Evolutionary conservation across 768 basidiomycete species (phyloP).

Genomic region (Filobasidium wieringae): DNA sequence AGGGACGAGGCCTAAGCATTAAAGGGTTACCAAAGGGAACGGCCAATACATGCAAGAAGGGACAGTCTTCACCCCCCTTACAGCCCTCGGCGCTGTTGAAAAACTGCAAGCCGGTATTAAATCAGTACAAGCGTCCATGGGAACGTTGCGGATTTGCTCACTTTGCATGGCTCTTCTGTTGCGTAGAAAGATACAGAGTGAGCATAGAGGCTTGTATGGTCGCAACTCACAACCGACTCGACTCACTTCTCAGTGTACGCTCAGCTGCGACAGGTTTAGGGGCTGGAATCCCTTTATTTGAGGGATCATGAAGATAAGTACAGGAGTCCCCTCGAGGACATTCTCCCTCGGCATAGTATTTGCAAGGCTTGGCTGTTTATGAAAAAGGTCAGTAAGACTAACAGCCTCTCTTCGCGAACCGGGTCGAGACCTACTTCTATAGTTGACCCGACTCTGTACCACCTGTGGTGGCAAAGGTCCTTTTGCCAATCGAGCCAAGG

Average conservation of each 20-base stretch:
- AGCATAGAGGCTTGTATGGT: not conserved
- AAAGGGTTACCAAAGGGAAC: slow-evolving; percentile 24
- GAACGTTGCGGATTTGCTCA: not conserved
- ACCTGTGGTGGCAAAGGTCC: slow-evolving; percentile 7
- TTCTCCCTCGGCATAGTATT: slow-evolving; percentile 28
- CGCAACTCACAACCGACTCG: too few relatives aligned
- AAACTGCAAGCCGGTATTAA: slow-evolving; percentile 23
- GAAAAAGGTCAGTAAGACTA: not conserved
- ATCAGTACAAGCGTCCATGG: not conserved
- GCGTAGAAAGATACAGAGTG: not conserved
- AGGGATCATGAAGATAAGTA: slow-evolving; percentile 20
- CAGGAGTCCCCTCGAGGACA: slow-evolving; percentile 35
- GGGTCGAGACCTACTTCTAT: slow-evolving; percentile 26
- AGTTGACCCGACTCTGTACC: slow-evolving; percentile 23
- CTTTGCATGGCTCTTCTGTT: slow-evolving; percentile 7
- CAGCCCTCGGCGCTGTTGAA: slow-evolving; percentile 35
- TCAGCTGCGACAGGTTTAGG: not conserved
- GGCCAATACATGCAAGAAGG: slow-evolving; percentile 31
- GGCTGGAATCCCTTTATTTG: not conserved
- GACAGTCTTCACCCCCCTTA: slow-evolving; percentile 22
- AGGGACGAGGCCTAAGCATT: slow-evolving; percentile 30
- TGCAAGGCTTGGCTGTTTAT: slow-evolving; percentile 25
- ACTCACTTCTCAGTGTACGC: not conserved
- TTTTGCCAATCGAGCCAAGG: not conserved
- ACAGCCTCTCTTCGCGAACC: not conserved